Conservation (phyloP, 2,329 filamentous ascomycete genomes). For the Capronia coronata region DNA sequence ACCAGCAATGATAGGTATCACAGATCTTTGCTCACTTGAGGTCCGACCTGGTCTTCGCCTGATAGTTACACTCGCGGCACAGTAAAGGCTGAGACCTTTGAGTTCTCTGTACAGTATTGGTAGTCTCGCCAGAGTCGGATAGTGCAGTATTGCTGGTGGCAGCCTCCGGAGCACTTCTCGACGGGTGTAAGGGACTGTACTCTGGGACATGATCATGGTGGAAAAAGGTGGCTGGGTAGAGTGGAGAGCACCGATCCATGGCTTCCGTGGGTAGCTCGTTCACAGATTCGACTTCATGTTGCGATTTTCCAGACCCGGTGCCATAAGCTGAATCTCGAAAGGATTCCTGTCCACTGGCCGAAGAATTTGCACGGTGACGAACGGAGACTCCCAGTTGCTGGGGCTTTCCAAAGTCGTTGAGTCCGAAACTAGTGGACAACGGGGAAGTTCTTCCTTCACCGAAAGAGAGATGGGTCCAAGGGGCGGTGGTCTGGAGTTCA, state of each 20-base stretch:
- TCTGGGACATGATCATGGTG: not conserved
- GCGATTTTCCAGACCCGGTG: slow-evolving; percentile 11
- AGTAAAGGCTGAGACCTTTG: not conserved
- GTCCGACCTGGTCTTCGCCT: slow-evolving; percentile 37
- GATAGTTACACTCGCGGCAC: slow-evolving; percentile 14
- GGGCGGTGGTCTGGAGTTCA: slow-evolving; percentile 1
- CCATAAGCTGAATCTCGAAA: slow-evolving; percentile 20
- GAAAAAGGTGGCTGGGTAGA: not conserved
- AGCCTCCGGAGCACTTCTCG: not conserved
- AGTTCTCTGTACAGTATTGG: not conserved
- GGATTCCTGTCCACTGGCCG: slow-evolving; percentile 16
- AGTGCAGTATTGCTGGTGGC: not conserved
- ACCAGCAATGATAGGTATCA: not conserved
- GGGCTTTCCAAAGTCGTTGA: not conserved
- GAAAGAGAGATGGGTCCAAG: slow-evolving; percentile 15
- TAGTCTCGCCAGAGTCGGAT: not conserved
- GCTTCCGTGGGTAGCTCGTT: slow-evolving; percentile 1
- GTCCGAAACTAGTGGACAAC: slow-evolving; percentile 2
- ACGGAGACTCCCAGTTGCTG: slow-evolving; percentile 2
- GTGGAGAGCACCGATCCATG: slow-evolving; percentile 5
- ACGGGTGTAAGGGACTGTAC: not conserved
- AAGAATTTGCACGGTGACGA: slow-evolving; percentile 6
- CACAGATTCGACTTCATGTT: slow-evolving; percentile 14
- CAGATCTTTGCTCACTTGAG: slow-evolving; percentile 32
- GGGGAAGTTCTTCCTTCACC: slow-evolving; percentile 6